Evolutionary conservation across 2,329 filamentous ascomycete genomes (phyloP), one percentile per base, ranked within the genome.

Genomic region (Penicillium corylophilum): DNA sequence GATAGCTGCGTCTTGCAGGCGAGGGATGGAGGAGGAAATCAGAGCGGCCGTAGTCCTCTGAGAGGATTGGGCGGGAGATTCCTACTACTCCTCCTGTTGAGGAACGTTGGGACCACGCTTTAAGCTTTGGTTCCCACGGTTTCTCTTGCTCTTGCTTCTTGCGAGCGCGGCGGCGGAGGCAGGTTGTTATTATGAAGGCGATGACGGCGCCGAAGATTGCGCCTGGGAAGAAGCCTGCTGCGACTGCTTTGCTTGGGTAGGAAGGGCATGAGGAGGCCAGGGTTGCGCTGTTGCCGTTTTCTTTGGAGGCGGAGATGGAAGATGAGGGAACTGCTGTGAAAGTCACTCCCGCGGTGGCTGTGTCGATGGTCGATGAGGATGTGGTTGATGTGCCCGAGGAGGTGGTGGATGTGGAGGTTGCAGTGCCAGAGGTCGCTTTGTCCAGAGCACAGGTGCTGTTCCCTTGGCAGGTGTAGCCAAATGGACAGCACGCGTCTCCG

Each of bases 101-200:
- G 33, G 70, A 69, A 28, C 66, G 66, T 40, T 67, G 61, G 23
- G 67, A 68, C 61, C 61, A 63, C 41, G 68, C 61, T 22, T 65
- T 57, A 7, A 61, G 29, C 41, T 68, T 71, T 5, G 55, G 46
- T 24, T 63, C 61, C 45, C 59, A 53, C 2, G 26, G 26, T 3
- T 10, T 10, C 5, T 53, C 54, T 33, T 60, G 54, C 23, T 60
- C 56, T 45, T 57, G 51, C 20, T 60, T 54, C 35, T 67, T 65
- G 9, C 48, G 44, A 1, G 49, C 31, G 20, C 60, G 60, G 24
- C 50, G 53, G 44, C 73, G 66, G 47, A 74, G 58, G 56, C 68
- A 74, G 48, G 70, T 65, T 33, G 70, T 60, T 49, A 85, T 66
- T 69, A 77, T 57, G 79, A 83, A 31, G 81, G 81, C 63, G 72